phyloP scores from a whole-genome alignment of 805 yeast species.

The Hagleromyces aurorensis region DNA sequence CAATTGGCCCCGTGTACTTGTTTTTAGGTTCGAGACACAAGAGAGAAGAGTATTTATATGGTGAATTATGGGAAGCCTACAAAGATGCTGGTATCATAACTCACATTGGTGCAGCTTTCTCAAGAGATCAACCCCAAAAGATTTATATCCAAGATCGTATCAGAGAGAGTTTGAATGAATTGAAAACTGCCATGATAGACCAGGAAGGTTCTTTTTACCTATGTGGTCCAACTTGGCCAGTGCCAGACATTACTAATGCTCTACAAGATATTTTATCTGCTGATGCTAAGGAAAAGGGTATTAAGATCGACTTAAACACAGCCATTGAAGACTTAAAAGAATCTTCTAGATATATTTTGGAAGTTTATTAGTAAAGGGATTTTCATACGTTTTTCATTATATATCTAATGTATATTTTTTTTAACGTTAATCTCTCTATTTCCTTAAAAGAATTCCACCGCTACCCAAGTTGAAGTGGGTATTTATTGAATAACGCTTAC shows the following conservation, averaged over 20 bases:
- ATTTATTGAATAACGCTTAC: constrained; percentile 68
- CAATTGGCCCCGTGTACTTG: constrained; percentile 81
- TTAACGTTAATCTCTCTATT: constrained; percentile 1
- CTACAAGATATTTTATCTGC: constrained; percentile 67
- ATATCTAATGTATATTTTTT: background rate
- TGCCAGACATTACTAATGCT: constrained; percentile 90
- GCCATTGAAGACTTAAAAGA: constrained; percentile 93
- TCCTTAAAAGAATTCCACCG: too few relatives aligned
- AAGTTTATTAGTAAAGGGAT: constrained; percentile 61
- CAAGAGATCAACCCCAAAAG: constrained; percentile 94
- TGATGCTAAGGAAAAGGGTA: constrained; percentile 65
- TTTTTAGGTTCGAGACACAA: constrained; percentile 93
- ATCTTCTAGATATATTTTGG: constrained; percentile 82
- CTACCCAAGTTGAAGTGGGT: too few relatives aligned
- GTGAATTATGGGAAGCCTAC: constrained; percentile 96
- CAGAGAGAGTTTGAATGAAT: constrained; percentile 60
- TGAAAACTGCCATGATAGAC: constrained; percentile 70
- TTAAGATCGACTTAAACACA: constrained; percentile 60
- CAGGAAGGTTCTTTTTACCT: constrained; percentile 86
- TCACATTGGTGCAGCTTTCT: constrained; percentile 95
- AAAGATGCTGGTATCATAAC: constrained; percentile 87
- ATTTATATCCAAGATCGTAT: constrained; percentile 92
- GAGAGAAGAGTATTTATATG: constrained; percentile 90
- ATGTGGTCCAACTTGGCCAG: constrained; percentile 99
- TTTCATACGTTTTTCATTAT: constrained; percentile 1